Evolutionary conservation across 2,329 filamentous ascomycete genomes (phyloP).

Genomic region (Mollisiaceae sp.): DNA sequence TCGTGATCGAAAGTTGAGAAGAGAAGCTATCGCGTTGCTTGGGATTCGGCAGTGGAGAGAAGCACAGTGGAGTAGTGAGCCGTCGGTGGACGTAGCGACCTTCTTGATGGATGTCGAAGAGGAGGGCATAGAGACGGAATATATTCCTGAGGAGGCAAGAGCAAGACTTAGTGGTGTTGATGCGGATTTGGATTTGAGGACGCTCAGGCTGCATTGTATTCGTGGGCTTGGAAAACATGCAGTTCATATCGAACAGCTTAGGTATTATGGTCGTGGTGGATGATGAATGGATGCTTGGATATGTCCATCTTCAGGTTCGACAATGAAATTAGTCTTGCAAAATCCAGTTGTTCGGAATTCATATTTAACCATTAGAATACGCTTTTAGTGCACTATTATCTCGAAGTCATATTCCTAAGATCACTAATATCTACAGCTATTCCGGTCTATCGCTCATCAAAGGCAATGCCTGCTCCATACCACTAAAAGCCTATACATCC

Average conservation of each 20-base stretch:
- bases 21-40: constrained; percentile 33
- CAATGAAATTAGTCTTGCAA: not conserved
- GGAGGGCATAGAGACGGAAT: constrained; percentile 31
- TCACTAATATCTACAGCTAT: no score
- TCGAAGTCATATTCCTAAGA: no score
- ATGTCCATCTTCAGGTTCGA: not conserved
- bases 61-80: constrained; percentile 28
- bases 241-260: not conserved
- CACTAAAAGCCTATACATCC: no score
- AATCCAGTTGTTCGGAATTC: no score
- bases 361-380: no score
- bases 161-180: constrained; percentile 26
- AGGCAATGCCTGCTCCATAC: no score
- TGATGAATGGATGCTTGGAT: not conserved
- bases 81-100: constrained; percentile 28
- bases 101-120: constrained; percentile 37
- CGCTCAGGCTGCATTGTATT: constrained; percentile 20
- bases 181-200: constrained; percentile 22
- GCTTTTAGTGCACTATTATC: no score
- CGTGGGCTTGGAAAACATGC: constrained; percentile 23
- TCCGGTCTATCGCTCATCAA: no score
- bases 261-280: not conserved
- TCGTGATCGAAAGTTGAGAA: constrained; percentile 32
- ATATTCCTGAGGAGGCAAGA: constrained; percentile 32
- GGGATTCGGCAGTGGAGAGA: constrained; percentile 28